A percentile compares a stretch with the other conserved stretches of the same genome.
Conservation (phyloP, 768 basidiomycete species). For the Guyanaporus albipodus region DNA sequence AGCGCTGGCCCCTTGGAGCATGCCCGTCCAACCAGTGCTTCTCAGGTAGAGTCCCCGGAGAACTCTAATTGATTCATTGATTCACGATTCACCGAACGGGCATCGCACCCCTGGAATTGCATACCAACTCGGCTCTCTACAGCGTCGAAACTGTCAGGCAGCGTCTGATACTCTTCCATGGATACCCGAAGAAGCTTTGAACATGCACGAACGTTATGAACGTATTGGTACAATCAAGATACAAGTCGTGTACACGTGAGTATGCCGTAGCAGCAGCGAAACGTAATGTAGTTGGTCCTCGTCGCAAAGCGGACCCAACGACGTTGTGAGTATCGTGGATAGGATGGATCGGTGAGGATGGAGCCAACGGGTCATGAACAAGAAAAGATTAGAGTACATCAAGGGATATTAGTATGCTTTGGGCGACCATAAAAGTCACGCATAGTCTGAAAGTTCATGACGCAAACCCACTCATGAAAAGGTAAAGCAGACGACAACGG, state of each 20-base stretch:
- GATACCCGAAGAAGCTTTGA: slow-evolving; percentile 2
- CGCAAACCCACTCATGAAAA: slow-evolving; percentile 19
- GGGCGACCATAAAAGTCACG: slow-evolving; percentile 7
- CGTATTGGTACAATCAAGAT: slow-evolving; percentile 24
- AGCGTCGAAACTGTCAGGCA: no score
- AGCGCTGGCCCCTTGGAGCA: no score
- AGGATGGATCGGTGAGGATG: not conserved
- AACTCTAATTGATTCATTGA: no score
- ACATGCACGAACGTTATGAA: not conserved
- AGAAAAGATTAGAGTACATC: slow-evolving; percentile 5
- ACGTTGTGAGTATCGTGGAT: slow-evolving; percentile 21
- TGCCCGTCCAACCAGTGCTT: no score
- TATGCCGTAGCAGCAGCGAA: slow-evolving; percentile 7
- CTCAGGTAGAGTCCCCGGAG: no score
- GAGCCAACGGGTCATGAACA: slow-evolving; percentile 16
- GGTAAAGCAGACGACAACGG: slow-evolving; percentile 11
- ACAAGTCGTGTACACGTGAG: slow-evolving; percentile 23
- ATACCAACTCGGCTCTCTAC: no score
- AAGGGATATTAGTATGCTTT: slow-evolving; percentile 8
- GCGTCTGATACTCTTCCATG: slow-evolving; percentile 10
- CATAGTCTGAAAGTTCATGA: slow-evolving; percentile 7
- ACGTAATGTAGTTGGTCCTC: slow-evolving; percentile 9
- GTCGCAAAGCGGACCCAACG: slow-evolving; percentile 8
- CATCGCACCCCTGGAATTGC: no score
- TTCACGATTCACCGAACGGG: not conserved